Base-by-base conservation (phyloP, 768 basidiomycete species). In the Psilocybe subaeruginosa region DNA sequence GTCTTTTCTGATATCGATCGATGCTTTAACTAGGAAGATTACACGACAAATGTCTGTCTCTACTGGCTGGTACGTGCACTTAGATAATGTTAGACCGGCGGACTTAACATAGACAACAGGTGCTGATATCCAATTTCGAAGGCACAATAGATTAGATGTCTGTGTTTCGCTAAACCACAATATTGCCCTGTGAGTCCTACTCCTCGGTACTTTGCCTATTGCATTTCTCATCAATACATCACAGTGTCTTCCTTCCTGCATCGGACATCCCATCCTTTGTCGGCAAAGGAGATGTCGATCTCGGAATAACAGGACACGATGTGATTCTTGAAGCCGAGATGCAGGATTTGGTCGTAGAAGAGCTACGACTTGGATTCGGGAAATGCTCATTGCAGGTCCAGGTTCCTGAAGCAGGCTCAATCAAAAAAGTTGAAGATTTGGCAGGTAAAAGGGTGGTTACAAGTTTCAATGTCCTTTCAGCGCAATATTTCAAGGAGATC, bases 281-380 rank as follows among this genome's bases (percentile, higher is more conserved):
- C 48, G 97, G 95, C 46, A 95, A 97, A 73, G 97, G 97, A 52
- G 91, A 95, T 70, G 92, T 99, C 69, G 93, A 98, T 68, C 82
- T 99, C 47, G 97, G 97, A 5, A 97, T 99, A 68, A 99, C 97
- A 8, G 97, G 97, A 3, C 95, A 98, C 77, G 97, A 99, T 78
- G 93, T 97, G 64, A 92, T 99, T 65, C 85, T 96, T 49, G 97
- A 99, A 75, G 83, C 95, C 2, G 77, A 88, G 58, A 95, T 97
- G 89, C 80, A 91, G 63, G 73, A 81, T 11, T 83, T 86, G 61
- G 88, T 98, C 58, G 86, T 87, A 1, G 91, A 97, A 69, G 80
- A 88, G 12, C 84, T 96, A 11, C 88, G 86, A 3, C 87, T 99
- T 54, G 93, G 89, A 0, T 99, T 98, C 68, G 97, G 97, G 4